Base-by-base conservation (phyloP, 2,329 filamentous ascomycete species). In the Sphaerulina musiva region DNA sequence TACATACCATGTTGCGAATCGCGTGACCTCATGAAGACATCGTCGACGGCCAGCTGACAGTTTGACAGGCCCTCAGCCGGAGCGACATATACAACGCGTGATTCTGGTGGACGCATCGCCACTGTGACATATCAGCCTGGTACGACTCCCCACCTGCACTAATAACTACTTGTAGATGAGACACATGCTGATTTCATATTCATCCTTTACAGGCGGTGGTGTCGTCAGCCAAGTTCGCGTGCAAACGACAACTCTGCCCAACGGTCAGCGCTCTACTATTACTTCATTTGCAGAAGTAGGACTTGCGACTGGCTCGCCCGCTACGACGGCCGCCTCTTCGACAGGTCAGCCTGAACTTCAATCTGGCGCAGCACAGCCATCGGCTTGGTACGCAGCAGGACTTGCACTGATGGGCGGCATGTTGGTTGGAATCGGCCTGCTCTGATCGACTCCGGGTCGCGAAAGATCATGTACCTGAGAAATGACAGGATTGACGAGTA, bases 41-140 rank as follows among this genome's bases (percentile, higher is more conserved):
- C 20, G 20, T 20, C 20, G 3, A 3, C 1, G 2, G 4, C 9
- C 26, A 43, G 40, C 40, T 42, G 40, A 42, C 40, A n/a, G 4
- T 4, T 42, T n/a, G 5, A 17, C 46, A 52, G 50, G 32, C 64
- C 64, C 26, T 59, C 57, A 5, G 47, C 43, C 1, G 74, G 74
- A 46, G 68, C 74, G 44, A 70, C 75, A 17, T 63, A 75, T 42
- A 77, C 75, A 8, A 65, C 66, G 12, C 77, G 74, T 9, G 66
- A 78, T 56, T 63, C 59, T 2, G 23, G 56, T 6, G 75, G 75
- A 23, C 57, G 62, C 38, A 72, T 73, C 2, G 70, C 77, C 52
- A 58, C 75, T 48, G 74, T 75, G 2, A 78, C 76, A 1, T 76
- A 73, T 60, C 76, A 74, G 1, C 75, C 75, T 3, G 66, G 34